These are phyloP conservation scores for Piromyces sp. DNA, from an alignment of 192 early-diverging fungal species.

Conservation along the genomic window DNA sequence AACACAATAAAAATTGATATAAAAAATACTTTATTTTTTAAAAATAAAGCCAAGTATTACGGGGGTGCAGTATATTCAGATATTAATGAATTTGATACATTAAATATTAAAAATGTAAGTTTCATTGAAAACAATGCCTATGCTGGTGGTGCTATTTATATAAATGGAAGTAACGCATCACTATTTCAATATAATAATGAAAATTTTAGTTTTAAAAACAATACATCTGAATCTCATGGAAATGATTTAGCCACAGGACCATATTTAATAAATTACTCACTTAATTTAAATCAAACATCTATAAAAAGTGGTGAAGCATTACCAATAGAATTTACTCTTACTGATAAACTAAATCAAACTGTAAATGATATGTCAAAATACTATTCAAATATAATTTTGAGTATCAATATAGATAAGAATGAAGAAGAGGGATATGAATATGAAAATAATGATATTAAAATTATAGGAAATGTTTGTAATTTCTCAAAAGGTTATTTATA, in stretches of 20 bases:
- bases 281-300: not conserved
- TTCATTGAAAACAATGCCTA: not conserved
- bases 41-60: not conserved
- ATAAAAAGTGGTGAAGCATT: not conserved
- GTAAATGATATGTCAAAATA: no score
- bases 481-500: not conserved
- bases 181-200: not conserved
- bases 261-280: not conserved
- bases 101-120: not conserved
- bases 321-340: not conserved
- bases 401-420: not conserved
- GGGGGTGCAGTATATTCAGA: not conserved
- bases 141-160: not conserved
- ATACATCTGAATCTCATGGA: not conserved
- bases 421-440: not conserved
- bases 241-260: not conserved
- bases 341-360: no score
- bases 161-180: not conserved
- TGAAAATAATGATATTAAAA: not conserved
- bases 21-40: not conserved
- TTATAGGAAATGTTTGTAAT: not conserved
- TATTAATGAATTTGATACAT: not conserved
- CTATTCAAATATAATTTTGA: not conserved
- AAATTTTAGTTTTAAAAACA: not conserved
- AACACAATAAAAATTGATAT: not conserved